Evolutionary conservation across 2,329 filamentous ascomycete genomes (phyloP), one percentile per base, ranked within the genome.

Genomic region (Parastagonospora avenae): DNA sequence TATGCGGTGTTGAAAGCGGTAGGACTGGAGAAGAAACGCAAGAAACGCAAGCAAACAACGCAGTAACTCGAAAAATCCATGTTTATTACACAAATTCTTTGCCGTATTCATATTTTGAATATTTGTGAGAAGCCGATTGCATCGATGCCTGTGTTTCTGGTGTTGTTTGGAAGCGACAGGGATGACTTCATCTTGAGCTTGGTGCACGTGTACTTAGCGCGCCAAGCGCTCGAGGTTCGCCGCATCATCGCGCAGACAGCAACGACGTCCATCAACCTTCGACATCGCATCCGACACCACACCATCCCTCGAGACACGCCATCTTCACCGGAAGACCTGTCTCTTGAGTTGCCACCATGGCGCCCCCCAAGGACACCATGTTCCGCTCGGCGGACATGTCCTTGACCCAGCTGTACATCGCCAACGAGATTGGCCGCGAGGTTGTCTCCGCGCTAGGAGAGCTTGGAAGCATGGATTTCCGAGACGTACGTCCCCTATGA

Each of bases 351-450:
- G 70, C 68, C 74, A 74, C 57, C 74, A 87, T 87, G 85, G 84
- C 80, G 77, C 78, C 81, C 49, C 69, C 74, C 46, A 80, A 91
- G 80, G 92, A 97, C 80, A 96, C 92, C 77, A 90, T 97, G 82
- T 97, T 99, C 87, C 93, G 95, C 85, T 99, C 94, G 75, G 91
- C 92, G 90, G 91, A 97, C 78, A 99, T 99, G 94, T 97, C 92
- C 84, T 89, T 99, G 88, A 96, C 96, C 72, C 94, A 99, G 87
- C 89, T 99, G 71, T 99, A 97, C 79, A 95, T 99, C 70, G 91
- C 94, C 71, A 97, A 97, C 75, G 94, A 99, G 82, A 97, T 99
- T 66, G 93, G 94, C 67, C 87, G 94, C 73, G 95, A 99, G 80
- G 93, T 97, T 67, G 92, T 97, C 59, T 96, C 92, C 72, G 93